Evolutionary conservation across 257 asterid species (phyloP).

Genomic region (Coffea eugenioides): DNA sequence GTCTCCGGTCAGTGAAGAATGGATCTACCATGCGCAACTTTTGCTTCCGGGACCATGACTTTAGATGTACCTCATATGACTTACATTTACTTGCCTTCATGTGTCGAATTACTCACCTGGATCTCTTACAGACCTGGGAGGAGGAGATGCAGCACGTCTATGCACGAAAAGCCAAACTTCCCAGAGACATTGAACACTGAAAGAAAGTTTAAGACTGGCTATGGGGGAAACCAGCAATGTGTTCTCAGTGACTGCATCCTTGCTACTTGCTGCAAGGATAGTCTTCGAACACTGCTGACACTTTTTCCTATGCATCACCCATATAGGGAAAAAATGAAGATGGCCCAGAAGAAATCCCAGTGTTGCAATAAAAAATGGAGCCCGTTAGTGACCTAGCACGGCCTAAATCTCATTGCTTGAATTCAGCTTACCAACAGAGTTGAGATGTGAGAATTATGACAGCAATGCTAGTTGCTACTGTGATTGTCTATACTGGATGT

Average conservation of each 20-base stretch:
- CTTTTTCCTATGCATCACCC: too few relatives aligned
- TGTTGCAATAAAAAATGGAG: not conserved
- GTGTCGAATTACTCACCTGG: not conserved
- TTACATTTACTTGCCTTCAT: not conserved
- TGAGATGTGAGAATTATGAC: not conserved
- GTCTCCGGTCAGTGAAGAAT: not conserved
- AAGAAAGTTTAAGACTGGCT: not conserved
- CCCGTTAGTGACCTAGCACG: not conserved
- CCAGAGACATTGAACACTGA: slow-evolving; percentile 64
- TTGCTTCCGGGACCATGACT: not conserved
- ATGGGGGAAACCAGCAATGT: not conserved
- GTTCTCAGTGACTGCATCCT: too few relatives aligned
- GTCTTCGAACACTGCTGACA: too few relatives aligned
- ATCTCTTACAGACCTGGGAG: slow-evolving; percentile 69
- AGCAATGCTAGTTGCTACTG: not conserved
- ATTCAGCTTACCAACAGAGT: not conserved
- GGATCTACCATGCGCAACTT: not conserved
- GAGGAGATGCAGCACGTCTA: slow-evolving; percentile 85
- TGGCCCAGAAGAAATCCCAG: not conserved
- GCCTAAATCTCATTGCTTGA: not conserved
- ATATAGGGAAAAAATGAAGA: not conserved
- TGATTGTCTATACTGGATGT: not conserved
- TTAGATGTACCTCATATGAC: not conserved
- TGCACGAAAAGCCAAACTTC: slow-evolving; percentile 60
- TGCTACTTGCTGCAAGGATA: too few relatives aligned